A percentile compares a stretch with the other conserved stretches of the same genome.
Evolutionary conservation across 106 monocot genomes (phyloP).

Genomic region (Triglochin maritima): DNA sequence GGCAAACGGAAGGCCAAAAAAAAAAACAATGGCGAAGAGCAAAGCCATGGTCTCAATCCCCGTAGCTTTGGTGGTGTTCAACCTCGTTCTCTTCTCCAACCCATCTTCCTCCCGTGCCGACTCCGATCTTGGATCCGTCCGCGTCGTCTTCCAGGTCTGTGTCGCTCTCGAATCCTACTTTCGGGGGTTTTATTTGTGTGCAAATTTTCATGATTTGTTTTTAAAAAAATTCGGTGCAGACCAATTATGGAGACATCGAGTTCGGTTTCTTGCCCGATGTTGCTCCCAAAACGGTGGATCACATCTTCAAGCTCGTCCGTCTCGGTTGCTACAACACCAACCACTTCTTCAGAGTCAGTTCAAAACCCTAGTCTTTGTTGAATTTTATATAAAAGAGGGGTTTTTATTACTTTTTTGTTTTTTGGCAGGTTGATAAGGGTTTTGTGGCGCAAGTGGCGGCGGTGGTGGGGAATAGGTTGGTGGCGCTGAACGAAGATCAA

Average conservation of each 20-base stretch:
- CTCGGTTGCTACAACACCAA: constrained; percentile 95
- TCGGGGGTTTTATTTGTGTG: background rate
- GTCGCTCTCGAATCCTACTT: background rate
- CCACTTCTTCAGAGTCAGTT: constrained; percentile 82
- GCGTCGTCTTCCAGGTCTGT: constrained; percentile 84
- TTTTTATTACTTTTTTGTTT: constrained; percentile 4
- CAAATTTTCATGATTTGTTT: background rate
- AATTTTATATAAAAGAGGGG: background rate
- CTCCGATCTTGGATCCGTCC: constrained; percentile 65
- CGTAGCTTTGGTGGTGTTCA: too few relatives aligned
- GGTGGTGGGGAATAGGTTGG: constrained; percentile 68
- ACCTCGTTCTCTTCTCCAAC: constrained; percentile 8
- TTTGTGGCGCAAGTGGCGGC: constrained; percentile 99
- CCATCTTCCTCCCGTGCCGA: constrained; percentile 8
- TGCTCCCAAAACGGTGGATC: constrained; percentile 93
- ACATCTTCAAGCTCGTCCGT: constrained; percentile 89
- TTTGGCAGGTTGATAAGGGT: constrained; percentile 73
- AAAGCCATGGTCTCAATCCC: too few relatives aligned
- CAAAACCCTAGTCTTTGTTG: background rate
- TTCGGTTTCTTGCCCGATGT: constrained; percentile 83
- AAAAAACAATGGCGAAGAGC: too few relatives aligned
- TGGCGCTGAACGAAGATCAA: constrained; percentile 87
- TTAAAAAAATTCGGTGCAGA: constrained; percentile 31
- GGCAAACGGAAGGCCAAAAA: too few relatives aligned
- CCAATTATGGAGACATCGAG: constrained; percentile 86